phyloP scores from a whole-genome alignment of 345 rosid genomes.

The Eucalyptus curtisii region DNA sequence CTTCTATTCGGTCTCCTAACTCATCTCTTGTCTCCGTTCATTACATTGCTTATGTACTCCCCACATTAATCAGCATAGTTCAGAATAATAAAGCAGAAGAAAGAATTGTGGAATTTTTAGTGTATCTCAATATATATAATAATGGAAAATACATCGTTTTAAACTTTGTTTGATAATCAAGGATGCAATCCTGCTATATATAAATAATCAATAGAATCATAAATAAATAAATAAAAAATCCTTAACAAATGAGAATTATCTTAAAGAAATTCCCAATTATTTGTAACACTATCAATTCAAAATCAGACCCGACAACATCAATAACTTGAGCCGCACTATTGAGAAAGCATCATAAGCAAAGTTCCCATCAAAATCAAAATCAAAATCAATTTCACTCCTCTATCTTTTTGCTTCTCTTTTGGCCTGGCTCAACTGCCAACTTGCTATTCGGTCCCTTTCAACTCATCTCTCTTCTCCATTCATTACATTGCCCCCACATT shows the following conservation, averaged over 20 bases:
- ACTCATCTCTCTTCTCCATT: not conserved
- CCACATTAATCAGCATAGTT: not conserved
- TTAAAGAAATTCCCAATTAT: not conserved
- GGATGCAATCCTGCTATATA: not conserved
- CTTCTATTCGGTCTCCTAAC: accelerated
- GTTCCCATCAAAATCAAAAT: not conserved
- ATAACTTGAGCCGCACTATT: not conserved
- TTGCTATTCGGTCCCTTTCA: not conserved
- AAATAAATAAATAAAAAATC: too few species aligned
- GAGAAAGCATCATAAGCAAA: not conserved
- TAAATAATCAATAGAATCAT: not conserved
- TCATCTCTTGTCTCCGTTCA: too few species aligned
- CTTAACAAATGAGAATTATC: too few species aligned
- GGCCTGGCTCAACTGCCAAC: not conserved
- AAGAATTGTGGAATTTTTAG: not conserved
- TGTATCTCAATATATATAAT: not conserved
- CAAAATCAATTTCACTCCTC: not conserved
- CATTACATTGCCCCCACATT: not conserved
- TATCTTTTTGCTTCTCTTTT: not conserved
- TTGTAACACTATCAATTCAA: not conserved
- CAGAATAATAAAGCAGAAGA: not conserved
- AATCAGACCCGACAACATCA: not conserved
- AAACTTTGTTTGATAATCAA: too few species aligned
- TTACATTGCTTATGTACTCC: not conserved
- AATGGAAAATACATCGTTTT: too few species aligned